phyloP scores from a whole-genome alignment of 73 alveolate species.

The Symbiodinium pilosum region DNA sequence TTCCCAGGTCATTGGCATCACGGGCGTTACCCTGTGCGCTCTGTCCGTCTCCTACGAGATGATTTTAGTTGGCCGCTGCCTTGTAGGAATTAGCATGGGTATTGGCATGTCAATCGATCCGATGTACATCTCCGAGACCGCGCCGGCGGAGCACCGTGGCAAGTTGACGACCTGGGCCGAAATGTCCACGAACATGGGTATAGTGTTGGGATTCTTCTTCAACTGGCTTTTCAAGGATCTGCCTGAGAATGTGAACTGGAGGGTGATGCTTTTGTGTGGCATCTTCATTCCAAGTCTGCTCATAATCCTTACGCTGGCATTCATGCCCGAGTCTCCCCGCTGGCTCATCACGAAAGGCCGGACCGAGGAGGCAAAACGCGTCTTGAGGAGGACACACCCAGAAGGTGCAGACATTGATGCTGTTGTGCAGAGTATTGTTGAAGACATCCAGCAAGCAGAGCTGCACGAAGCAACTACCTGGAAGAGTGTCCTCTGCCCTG shows the following conservation, averaged over 20 bases:
- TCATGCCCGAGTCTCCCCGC: constrained; percentile 34
- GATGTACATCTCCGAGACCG: constrained; percentile 14
- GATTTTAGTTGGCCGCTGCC: constrained; percentile 9
- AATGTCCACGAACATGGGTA: constrained; percentile 13
- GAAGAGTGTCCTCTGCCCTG: constrained; percentile 11
- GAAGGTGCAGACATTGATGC: background rate
- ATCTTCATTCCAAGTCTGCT: background rate
- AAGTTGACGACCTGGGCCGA: constrained; percentile 43
- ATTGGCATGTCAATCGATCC: constrained; percentile 23
- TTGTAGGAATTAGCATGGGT: constrained; percentile 15
- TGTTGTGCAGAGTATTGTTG: background rate
- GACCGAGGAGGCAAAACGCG: background rate
- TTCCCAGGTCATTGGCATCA: background rate
- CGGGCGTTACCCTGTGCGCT: constrained; percentile 28
- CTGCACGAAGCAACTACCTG: constrained; percentile 18
- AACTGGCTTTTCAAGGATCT: constrained; percentile 17
- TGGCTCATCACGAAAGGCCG: constrained; percentile 30
- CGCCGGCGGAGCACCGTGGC: constrained; percentile 33
- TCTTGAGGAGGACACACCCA: constrained; percentile 32
- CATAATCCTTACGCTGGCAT: background rate
- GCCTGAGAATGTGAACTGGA: constrained; percentile 9
- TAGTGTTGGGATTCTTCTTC: constrained; percentile 5
- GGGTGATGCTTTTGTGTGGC: constrained; percentile 25
- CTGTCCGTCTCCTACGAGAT: constrained; percentile 18
- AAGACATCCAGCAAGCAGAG: constrained; percentile 18